Evolutionary conservation across 2,329 filamentous ascomycete genomes (phyloP).

Genomic region (Tolypocladium cylindrosporum): DNA sequence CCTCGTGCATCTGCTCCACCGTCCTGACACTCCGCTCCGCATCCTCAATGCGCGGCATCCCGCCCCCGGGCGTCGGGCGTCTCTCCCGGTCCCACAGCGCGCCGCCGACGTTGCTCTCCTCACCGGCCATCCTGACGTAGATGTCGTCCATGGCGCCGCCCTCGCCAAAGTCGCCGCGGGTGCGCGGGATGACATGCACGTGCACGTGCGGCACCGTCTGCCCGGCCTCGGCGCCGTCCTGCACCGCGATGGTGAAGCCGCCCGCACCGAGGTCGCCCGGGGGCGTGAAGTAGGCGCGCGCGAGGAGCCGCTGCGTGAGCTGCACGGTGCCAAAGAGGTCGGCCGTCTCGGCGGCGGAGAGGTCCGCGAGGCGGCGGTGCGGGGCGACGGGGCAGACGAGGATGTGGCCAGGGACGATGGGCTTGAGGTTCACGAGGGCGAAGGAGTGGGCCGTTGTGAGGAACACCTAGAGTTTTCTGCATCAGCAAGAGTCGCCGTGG

Average conservation of each 20-base stretch:
- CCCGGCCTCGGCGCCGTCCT: slow-evolving; percentile 81
- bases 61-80: slow-evolving; percentile 37
- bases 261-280: slow-evolving; percentile 38
- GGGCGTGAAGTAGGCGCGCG: slow-evolving; percentile 41
- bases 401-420: slow-evolving; percentile 84
- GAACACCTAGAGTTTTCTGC: slow-evolving; percentile 57
- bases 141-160: slow-evolving; percentile 50
- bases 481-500: background rate
- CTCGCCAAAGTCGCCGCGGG: slow-evolving; percentile 38
- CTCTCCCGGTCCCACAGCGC: slow-evolving; percentile 49
- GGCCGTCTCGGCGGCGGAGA: slow-evolving; percentile 57
- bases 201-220: slow-evolving; percentile 94
- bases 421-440: slow-evolving; percentile 91
- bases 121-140: slow-evolving; percentile 73
- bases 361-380: slow-evolving; percentile 65
- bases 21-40: slow-evolving; percentile 55
- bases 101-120: slow-evolving; percentile 73
- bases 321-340: slow-evolving; percentile 88
- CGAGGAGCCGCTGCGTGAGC: slow-evolving; percentile 67
- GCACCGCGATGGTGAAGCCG: slow-evolving; percentile 88
- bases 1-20: slow-evolving; percentile 67
- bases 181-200: slow-evolving; percentile 78
- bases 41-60: slow-evolving; percentile 63
- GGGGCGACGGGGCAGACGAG: slow-evolving; percentile 68
- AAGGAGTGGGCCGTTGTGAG: slow-evolving; percentile 70